These are phyloP conservation scores for Neocucurbitaria cava DNA, from an alignment of 2,329 filamentous ascomycete species.

Conservation along the genomic window DNA sequence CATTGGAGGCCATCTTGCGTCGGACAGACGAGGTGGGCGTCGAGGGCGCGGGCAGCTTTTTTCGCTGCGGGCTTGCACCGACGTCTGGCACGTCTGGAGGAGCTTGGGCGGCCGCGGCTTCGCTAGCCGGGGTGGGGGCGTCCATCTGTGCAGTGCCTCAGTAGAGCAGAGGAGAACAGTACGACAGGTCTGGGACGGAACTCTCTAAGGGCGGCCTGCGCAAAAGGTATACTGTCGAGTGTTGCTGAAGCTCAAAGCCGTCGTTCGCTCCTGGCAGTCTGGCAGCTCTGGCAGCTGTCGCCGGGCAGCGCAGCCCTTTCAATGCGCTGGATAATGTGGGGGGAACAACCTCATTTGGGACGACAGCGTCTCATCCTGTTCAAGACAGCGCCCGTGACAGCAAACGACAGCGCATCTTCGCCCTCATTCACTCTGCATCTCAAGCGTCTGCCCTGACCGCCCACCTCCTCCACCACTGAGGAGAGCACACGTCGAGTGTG, in stretches of 20 bases:
- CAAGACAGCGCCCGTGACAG: background rate
- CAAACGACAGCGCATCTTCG: conserved; percentile 4
- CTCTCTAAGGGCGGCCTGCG: conserved; percentile 4
- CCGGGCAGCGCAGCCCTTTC: background rate
- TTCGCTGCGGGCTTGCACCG: conserved; percentile 14
- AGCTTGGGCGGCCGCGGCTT: conserved; percentile 10
- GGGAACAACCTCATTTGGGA: background rate
- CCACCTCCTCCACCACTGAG: conserved; percentile 7
- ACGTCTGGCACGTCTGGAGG: conserved; percentile 3
- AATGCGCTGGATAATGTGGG: conserved; percentile 2
- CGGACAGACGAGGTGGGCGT: conserved; percentile 38
- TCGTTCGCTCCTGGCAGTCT: no score
- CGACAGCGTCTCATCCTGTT: background rate
- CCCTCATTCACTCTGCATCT: background rate
- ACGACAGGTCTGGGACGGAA: no score
- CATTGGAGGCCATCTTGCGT: conserved; percentile 44
- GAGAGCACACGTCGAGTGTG: conserved; percentile 9
- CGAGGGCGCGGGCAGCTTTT: conserved; percentile 30
- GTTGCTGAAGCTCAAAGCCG: no score
- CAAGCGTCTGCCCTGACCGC: background rate
- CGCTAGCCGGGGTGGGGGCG: conserved; percentile 18
- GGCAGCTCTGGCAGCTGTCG: background rate
- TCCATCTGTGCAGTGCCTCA: no score
- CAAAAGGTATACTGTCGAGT: conserved; percentile 4
- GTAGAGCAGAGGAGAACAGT: background rate